phyloP scores from a whole-genome alignment of 2,329 filamentous ascomycete species.

The Alternaria consortialis region DNA sequence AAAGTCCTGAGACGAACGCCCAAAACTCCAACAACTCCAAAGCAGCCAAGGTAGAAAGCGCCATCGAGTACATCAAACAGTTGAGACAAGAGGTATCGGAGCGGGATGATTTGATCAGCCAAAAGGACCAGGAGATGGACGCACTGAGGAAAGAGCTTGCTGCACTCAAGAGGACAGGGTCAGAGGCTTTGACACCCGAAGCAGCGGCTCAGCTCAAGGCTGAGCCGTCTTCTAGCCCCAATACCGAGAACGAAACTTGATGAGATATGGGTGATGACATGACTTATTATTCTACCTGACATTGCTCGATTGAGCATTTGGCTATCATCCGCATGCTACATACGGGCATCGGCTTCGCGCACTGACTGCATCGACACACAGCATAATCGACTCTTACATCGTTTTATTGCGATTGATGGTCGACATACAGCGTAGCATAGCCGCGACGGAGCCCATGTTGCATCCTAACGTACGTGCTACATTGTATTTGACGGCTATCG shows the following conservation, averaged over 20 bases:
- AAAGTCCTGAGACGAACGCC: constrained; percentile 50
- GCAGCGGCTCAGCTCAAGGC: constrained; percentile 20
- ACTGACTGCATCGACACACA: not conserved
- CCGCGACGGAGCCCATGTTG: not conserved
- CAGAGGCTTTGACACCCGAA: constrained; percentile 19
- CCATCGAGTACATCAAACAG: constrained; percentile 92
- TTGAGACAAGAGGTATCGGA: constrained; percentile 77
- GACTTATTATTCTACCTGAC: not conserved
- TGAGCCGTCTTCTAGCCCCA: constrained; percentile 24
- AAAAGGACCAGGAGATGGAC: constrained; percentile 70
- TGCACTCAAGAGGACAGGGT: constrained; percentile 34
- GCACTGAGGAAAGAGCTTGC: constrained; percentile 61
- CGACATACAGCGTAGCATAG: not conserved
- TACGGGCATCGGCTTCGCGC: not conserved
- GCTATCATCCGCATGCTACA: not conserved
- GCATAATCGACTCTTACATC: not conserved
- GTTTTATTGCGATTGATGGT: not conserved
- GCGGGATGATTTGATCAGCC: constrained; percentile 69
- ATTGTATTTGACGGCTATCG: not conserved
- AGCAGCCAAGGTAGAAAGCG: constrained; percentile 95
- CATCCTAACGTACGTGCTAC: not conserved
- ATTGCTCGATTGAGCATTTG: not conserved
- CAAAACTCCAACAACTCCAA: constrained; percentile 70
- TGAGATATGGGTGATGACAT: not conserved
- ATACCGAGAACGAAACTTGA: constrained; percentile 25